Percentiles rank a stretch among this genome's conserved stretches.
Conservation (phyloP, 371 early-diverging fungal genomes). For the Chytridium lagenaria region DNA sequence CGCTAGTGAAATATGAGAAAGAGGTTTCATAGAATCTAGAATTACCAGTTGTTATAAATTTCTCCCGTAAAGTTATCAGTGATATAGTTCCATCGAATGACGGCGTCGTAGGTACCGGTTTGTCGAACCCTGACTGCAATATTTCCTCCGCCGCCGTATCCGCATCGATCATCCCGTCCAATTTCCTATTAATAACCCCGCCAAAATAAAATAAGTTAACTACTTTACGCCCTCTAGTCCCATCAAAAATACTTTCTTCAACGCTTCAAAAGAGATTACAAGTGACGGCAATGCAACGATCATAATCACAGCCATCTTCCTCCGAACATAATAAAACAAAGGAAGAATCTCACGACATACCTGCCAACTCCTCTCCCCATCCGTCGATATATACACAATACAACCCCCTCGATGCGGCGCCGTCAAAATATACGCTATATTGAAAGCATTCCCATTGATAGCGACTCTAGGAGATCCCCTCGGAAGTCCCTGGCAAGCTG, state of each 20-base stretch:
- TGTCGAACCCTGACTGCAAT: background rate
- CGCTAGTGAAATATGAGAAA: background rate
- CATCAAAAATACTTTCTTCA: too few relatives aligned
- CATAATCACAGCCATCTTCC: too few relatives aligned
- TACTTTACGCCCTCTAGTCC: too few relatives aligned
- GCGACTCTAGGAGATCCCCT: background rate
- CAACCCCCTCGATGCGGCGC: constrained; percentile 5
- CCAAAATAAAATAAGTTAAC: too few relatives aligned
- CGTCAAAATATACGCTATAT: background rate
- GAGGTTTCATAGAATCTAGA: background rate
- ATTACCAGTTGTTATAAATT: constrained; percentile 9
- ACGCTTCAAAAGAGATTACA: too few relatives aligned
- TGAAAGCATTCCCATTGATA: background rate
- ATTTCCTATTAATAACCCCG: too few relatives aligned
- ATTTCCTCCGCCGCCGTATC: background rate
- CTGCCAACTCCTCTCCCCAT: background rate
- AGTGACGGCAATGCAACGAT: too few relatives aligned
- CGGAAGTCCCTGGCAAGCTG: constrained; percentile 2
- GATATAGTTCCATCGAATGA: constrained; percentile 13
- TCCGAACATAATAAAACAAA: too few relatives aligned
- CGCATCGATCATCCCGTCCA: constrained; percentile 3
- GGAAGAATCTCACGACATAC: too few relatives aligned
- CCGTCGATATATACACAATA: background rate
- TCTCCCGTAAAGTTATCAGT: constrained; percentile 15
- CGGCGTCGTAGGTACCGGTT: background rate